Conservation (phyloP, 768 basidiomycete species). For the Xerocomellus intermedius region DNA sequence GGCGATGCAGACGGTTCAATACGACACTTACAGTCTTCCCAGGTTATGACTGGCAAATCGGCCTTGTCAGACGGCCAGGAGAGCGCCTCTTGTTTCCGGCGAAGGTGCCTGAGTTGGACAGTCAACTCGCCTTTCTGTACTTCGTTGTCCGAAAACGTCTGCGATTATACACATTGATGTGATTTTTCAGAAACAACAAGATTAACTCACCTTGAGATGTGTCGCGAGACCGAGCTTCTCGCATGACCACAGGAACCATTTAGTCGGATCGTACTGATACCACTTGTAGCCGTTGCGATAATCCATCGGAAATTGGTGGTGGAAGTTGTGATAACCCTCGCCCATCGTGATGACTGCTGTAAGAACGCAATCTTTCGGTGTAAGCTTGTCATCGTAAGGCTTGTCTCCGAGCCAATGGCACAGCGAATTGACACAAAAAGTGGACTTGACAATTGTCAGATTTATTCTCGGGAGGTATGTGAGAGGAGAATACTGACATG, state of each 20-base stretch:
- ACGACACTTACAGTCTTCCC: conserved; percentile 67
- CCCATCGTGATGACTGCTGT: conserved; percentile 90
- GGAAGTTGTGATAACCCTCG: conserved; percentile 97
- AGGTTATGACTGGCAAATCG: conserved; percentile 79
- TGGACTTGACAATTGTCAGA: conserved; percentile 51
- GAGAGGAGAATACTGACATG: conserved; percentile 51
- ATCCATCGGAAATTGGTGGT: conserved; percentile 94
- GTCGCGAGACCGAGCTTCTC: conserved; percentile 44
- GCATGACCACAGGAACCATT: conserved; percentile 70
- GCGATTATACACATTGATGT: conserved; percentile 29
- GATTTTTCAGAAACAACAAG: background rate
- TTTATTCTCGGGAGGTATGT: background rate
- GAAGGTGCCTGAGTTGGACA: conserved; percentile 84
- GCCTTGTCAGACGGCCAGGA: conserved; percentile 71
- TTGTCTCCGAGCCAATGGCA: conserved; percentile 91
- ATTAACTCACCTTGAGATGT: conserved; percentile 46
- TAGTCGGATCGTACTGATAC: conserved; percentile 86
- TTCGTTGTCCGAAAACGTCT: conserved; percentile 51
- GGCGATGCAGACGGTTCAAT: background rate
- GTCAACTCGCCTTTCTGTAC: conserved; percentile 83
- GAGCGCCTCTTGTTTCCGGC: conserved; percentile 68
- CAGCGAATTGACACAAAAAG: conserved; percentile 92
- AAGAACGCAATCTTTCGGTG: conserved; percentile 82
- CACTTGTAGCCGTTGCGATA: conserved; percentile 89
- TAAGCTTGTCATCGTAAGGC: conserved; percentile 90